Evolutionary conservation across 345 rosid species (phyloP).

Genomic region (Clarkia xantiana): DNA sequence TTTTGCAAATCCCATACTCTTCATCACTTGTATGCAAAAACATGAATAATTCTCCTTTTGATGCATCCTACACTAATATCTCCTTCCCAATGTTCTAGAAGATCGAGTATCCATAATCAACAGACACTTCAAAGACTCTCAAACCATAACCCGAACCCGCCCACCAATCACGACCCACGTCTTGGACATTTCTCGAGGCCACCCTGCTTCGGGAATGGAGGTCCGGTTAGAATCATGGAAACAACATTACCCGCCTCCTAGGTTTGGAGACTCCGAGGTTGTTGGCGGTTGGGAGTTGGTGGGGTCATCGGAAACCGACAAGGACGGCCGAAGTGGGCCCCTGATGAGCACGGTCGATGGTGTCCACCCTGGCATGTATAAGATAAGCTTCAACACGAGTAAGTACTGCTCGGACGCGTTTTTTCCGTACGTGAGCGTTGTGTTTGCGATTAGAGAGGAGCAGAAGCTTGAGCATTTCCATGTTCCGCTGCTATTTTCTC

Average conservation of each 20-base stretch:
- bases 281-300: conserved; percentile 33
- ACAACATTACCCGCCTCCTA: conserved; percentile 25
- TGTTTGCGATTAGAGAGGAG: conserved; percentile 52
- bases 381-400: conserved; percentile 73
- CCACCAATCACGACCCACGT: conserved; percentile 93
- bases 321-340: conserved; percentile 74
- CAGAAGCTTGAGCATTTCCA: conserved; percentile 79
- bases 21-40: too few species aligned
- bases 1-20: too few species aligned
- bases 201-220: conserved; percentile 72
- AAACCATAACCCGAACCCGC: conserved; percentile 36
- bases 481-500: conserved; percentile 75
- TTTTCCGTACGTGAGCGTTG: conserved; percentile 70
- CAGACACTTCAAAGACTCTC: conserved; percentile 45
- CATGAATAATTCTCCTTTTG: too few species aligned
- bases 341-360: conserved; percentile 54
- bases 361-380: conserved; percentile 61
- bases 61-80: too few species aligned
- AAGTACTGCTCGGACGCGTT: conserved; percentile 59
- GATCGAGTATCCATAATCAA: conserved; percentile 59
- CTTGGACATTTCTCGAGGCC: conserved; percentile 70
- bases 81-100: conserved; percentile 20
- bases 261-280: conserved; percentile 21
- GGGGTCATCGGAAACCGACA: conserved; percentile 62
- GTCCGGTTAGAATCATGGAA: conserved; percentile 62